Base-by-base conservation (phyloP, 169 alveolate genomes). In the Plasmodium fragile region DNA sequence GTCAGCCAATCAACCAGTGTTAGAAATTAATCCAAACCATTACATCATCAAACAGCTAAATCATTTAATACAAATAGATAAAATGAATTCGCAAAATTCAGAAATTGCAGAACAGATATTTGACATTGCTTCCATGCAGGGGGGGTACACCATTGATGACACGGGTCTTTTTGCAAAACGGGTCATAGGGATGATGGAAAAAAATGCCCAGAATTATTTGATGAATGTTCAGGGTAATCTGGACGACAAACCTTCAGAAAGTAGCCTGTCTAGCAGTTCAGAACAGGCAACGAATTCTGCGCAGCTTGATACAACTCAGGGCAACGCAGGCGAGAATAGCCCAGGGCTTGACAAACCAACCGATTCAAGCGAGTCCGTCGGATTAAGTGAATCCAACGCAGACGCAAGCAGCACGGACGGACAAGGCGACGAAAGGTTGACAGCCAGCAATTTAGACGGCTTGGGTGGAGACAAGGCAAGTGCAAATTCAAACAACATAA, bases 1-100 rank as follows among this genome's bases (percentile, higher is more conserved):
- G 72, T 95, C 98, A 73, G 98, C 98, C 36, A 98, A 98, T 96
- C 98, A 98, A 95, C 98, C 98, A 41, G 97, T 97, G 45, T 93
- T 99, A 83, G 99, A 99, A 95, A 96, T 99, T 59, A 98, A 99
- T 91, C 98, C 99, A 25, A 95, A 97, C 89, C 99, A 98, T 79
- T 98, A 99, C 72, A 98, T 98, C 16, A 98, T 98, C 71, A 95
- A 97, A 93, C 98, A 98, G 75, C 95, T 99, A 32, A 95, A 96
- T 84, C 94, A 69, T 69, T 92, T 97, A 97, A 96, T 97, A 39
- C 93, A 95, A 71, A 82, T 89, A 41, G 96, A 96, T 72, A 84
- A 92, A 90, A 82, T 93, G 87, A 83, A 95, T 75, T 92, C 95
- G 53, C 92, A 84, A 73, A 93, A 93, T 70, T 93, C 95, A 55